A percentile compares a stretch with the other conserved stretches of the same genome.
Evolutionary conservation across 768 basidiomycete genomes (phyloP).

Genomic region (Boletellus emodensis): DNA sequence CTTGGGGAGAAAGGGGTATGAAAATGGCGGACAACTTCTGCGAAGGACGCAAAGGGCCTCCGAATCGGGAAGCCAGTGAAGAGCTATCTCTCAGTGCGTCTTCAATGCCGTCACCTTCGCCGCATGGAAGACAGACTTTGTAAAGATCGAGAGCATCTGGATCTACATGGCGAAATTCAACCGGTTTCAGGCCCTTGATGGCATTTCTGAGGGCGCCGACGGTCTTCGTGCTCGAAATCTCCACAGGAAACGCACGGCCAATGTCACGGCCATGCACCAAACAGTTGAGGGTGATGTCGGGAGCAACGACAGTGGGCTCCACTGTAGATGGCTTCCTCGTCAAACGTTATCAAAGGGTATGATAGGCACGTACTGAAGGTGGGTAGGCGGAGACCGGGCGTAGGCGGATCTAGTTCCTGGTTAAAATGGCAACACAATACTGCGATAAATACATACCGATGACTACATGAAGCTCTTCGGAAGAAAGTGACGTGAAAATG

Average conservation of each 20-base stretch:
- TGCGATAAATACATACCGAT: no score
- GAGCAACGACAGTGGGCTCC: background rate
- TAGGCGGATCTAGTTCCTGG: no score
- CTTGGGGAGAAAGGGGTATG: no score
- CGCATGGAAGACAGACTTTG: background rate
- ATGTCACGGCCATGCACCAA: background rate
- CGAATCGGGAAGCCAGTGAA: background rate
- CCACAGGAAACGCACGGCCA: background rate
- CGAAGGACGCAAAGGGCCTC: no score
- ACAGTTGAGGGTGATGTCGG: background rate
- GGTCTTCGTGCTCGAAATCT: constrained; percentile 1
- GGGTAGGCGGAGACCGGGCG: no score
- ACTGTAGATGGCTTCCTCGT: no score
- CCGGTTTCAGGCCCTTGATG: constrained; percentile 1
- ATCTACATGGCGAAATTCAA: background rate
- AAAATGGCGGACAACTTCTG: no score
- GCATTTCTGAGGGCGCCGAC: background rate
- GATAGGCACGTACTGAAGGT: no score
- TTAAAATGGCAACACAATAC: no score
- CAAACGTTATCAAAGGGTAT: no score
- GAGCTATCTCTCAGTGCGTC: background rate
- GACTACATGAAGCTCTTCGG: no score
- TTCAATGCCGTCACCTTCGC: background rate
- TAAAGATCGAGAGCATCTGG: background rate
- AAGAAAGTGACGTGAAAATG: no score